A percentile compares a stretch with the other conserved stretches of the same genome.
Evolutionary conservation across 1,284 basidiomycete species (phyloP).

Genomic region (Sphaerobolus stellatus): DNA sequence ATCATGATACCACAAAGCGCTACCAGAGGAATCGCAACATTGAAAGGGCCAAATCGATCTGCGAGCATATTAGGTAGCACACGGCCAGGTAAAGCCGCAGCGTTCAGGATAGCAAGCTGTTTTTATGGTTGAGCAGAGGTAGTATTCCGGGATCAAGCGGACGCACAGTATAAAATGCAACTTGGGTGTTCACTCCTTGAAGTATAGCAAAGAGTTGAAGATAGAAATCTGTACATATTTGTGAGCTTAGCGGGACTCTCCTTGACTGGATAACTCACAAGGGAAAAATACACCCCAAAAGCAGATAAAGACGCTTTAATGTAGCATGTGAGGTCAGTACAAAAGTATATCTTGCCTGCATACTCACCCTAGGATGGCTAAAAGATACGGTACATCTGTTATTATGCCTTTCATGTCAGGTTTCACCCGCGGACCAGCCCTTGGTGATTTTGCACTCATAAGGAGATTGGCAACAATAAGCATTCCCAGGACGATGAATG

Average conservation of each 20-base stretch:
- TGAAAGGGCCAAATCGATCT: slow-evolving; percentile 38
- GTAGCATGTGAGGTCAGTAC: too few relatives aligned
- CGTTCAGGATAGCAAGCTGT: slow-evolving; percentile 44
- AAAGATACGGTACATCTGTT: slow-evolving; percentile 21
- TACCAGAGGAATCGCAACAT: slow-evolving; percentile 37
- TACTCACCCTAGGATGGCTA: slow-evolving; percentile 16
- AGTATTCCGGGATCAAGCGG: not conserved
- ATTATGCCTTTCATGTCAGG: slow-evolving; percentile 13
- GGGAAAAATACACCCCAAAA: not conserved
- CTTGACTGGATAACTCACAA: not conserved
- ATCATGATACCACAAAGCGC: slow-evolving; percentile 22
- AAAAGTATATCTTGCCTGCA: too few relatives aligned
- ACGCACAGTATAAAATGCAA: slow-evolving; percentile 43
- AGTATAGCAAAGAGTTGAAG: slow-evolving; percentile 27
- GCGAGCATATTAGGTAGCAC: slow-evolving; percentile 37
- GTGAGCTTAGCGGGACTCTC: not conserved
- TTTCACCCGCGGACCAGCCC: not conserved
- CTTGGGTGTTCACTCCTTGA: slow-evolving; percentile 9
- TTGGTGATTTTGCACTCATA: not conserved
- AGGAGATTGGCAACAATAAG: slow-evolving; percentile 11
- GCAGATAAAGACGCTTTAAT: not conserved
- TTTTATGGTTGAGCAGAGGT: not conserved
- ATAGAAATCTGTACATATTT: slow-evolving; percentile 20
- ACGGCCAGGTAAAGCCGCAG: slow-evolving; percentile 38
- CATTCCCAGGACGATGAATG: not conserved